Evolutionary conservation across 768 basidiomycete species (phyloP), one percentile per base, ranked within the genome.

Genomic region (Suillus subalutaceus): DNA sequence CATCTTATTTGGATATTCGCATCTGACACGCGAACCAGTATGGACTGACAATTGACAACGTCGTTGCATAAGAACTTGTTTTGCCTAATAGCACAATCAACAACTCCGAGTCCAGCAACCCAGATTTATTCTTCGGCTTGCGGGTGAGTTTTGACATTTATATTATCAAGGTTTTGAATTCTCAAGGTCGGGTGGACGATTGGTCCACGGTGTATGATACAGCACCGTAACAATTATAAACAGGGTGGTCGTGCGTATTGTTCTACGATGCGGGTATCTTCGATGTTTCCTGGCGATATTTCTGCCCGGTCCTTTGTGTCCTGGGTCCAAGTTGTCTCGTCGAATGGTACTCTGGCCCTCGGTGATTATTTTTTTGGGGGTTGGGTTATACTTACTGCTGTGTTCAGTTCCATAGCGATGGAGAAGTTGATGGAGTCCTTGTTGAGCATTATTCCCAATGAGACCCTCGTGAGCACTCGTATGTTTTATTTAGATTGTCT

Each of bases 51-150:
- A 63, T 82, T 35, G 89, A 90, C 68, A 88, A 78, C 8, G 79
- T 90, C 64, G 75, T 75, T 5, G 84, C 83, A 0, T 89, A 78
- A 69, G 84, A 90, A 65, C 81, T 90, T 9, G 88, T 89, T 13
- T 78, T 85, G 64, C 87, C 88, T 0, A 80, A 82, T 68, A 88
- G 88, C 15, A 79, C 74, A 0, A 73, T 87, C 1, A 72, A 80
- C 77, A 15, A 67, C 16, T 75, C 73, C 26, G 26, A 26, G 26
- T 26, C 26, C 1, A 66, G 79, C 53, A 67, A 77, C 7, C 66
- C 75, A 1, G 81, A 84, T 60, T 71, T 86, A 4, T 84, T 84
- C 70, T 85, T 78, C 43, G 80, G 71, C 4, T 68, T 84, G 30
- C 81, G 79, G 75, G 83, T 82, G 64, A 23, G 73, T 37, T 57